Conservation (phyloP, 352 stramenopile genomes). For the Pythium periplocum region DNA sequence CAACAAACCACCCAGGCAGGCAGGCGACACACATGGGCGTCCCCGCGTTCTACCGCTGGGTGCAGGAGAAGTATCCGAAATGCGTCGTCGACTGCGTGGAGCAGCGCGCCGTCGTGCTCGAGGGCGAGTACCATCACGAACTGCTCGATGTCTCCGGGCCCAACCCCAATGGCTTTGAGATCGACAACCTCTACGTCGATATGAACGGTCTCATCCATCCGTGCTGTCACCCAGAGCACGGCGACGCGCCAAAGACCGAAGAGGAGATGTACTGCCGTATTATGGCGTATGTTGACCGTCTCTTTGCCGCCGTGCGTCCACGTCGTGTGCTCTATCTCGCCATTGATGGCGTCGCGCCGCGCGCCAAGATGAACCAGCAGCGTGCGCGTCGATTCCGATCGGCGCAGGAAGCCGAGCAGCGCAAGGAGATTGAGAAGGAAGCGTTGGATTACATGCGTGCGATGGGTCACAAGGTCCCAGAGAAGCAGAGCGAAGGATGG, state of each 20-base stretch:
- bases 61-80: conserved; percentile 99
- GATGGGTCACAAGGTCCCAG: conserved; percentile 77
- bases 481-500: conserved; percentile 86
- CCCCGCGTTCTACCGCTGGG: conserved; percentile 99
- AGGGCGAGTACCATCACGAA: conserved; percentile 78
- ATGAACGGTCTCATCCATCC: conserved; percentile 99
- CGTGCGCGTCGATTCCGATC: conserved; percentile 94
- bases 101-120: conserved; percentile 63
- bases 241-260: conserved; percentile 90
- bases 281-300: conserved; percentile 95
- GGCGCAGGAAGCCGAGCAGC: conserved; percentile 94
- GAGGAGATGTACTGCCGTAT: conserved; percentile 98
- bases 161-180: conserved; percentile 93
- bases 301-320: conserved; percentile 93
- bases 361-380: conserved; percentile 99
- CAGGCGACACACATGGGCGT: conserved; percentile 88
- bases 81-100: conserved; percentile 92
- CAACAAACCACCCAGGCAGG: neutral
- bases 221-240: conserved; percentile 96
- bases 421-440: conserved; percentile 89
- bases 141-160: conserved; percentile 72
- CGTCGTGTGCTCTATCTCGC: conserved; percentile 96
- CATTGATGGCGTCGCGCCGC: conserved; percentile 97
- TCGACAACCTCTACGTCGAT: conserved; percentile 99
- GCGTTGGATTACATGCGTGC: conserved; percentile 90